Base-by-base conservation (phyloP, 345 rosid genomes). In the Ceriops tagal region DNA sequence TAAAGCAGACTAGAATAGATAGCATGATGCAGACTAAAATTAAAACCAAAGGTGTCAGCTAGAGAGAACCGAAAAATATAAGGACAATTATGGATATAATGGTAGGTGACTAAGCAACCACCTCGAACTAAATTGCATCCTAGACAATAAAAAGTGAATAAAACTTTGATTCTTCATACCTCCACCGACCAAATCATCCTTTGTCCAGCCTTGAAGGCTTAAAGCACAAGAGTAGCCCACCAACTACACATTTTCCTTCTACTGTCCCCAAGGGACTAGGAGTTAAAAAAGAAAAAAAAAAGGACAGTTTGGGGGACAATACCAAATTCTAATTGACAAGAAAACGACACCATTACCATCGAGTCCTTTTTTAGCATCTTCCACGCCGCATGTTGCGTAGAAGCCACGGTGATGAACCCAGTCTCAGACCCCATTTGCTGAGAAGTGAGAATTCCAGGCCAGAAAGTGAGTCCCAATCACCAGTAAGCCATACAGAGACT, bases 341-440 rank as follows among this genome's bases (percentile, higher is more conserved):
- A 6, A 27, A 63, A 71, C 57, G 22, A 31, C 58, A 28, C 31
- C 64, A 30, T 30, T n/a, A 15, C 2, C 10, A 18, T 28, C 8
- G n/a, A 1, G 3, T 18, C 5, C 31, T 13, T 43, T 16, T 71
- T 15, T 2, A 37, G 28, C 61, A 71, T 61, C 39, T 66, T 61
- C 65, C n/a, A 31, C 37, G 66, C 62, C 32, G 46, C 56, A 52
- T 60, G 31, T 66, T 73, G 63, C 67, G 61, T 53, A n/a, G 11
- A 53, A 63, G 68, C 28, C 61, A 71, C 56, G 35, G 58, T 30
- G 46, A 19, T 65, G 49, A 19, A 47, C 28, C 47, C 22, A 5
- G 6, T 7, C 10, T 9, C 27, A 55, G 58, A 22, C 27, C 28
- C 1, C 24, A 55, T 55, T 22, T 22, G 21, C 10, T 26, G 34